Conservation (phyloP, 2,329 filamentous ascomycete genomes). For the Claviceps sorghi region DNA sequence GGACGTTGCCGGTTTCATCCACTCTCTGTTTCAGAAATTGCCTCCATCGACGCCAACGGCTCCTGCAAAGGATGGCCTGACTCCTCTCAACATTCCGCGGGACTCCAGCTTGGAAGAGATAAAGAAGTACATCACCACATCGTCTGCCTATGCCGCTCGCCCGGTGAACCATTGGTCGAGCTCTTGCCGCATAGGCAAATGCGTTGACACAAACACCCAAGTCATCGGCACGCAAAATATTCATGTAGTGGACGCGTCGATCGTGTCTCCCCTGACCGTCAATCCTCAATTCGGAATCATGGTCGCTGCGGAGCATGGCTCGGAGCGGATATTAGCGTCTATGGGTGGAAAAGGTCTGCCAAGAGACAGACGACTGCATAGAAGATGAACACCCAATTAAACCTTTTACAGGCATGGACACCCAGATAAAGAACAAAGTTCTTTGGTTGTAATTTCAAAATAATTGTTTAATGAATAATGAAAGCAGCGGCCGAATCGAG, state of each 20-base stretch:
- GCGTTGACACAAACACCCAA: slow-evolving; percentile 31
- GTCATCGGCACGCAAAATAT: slow-evolving; percentile 35
- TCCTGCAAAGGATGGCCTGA: slow-evolving; percentile 23
- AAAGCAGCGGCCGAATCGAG: no score
- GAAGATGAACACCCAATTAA: background rate
- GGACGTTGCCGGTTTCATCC: slow-evolving; percentile 34
- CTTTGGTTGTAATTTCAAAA: no score
- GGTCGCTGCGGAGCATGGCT: slow-evolving; percentile 36
- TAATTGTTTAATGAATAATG: no score
- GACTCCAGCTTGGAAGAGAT: slow-evolving; percentile 33
- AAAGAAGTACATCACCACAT: slow-evolving; percentile 32
- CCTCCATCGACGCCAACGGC: slow-evolving; percentile 9
- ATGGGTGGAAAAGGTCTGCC: background rate
- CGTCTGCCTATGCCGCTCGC: slow-evolving; percentile 31
- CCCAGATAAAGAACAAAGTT: no score
- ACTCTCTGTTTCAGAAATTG: slow-evolving; percentile 32
- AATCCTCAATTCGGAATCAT: slow-evolving; percentile 42
- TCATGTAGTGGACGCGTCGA: slow-evolving; percentile 36
- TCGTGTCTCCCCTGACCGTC: slow-evolving; percentile 34
- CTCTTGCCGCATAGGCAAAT: slow-evolving; percentile 33
- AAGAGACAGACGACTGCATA: background rate
- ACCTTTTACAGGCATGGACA: no score
- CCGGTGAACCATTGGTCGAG: slow-evolving; percentile 39
- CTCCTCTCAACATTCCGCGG: slow-evolving; percentile 32
- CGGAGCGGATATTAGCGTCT: slow-evolving; percentile 26